Conservation (phyloP, 106 monocot genomes). For the Dioscorea zingiberensis region DNA sequence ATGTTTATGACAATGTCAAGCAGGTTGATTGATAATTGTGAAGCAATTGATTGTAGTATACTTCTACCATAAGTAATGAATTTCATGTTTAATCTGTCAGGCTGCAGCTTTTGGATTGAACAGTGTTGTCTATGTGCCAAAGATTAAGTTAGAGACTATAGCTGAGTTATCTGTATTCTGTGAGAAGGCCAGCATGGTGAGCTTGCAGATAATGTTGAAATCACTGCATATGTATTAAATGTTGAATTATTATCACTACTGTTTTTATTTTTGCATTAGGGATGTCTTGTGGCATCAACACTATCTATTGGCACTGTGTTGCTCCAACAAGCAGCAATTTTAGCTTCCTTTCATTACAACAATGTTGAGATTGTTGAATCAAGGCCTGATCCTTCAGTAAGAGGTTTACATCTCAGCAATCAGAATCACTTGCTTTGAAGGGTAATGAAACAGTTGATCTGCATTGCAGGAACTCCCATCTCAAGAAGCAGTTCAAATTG, state of each 20-base stretch:
- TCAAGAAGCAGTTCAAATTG: constrained; percentile 63
- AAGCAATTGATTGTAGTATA: neutral
- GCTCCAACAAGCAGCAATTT: constrained; percentile 91
- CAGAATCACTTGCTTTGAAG: neutral
- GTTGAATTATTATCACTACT: neutral
- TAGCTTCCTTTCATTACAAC: constrained; percentile 83
- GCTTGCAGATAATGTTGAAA: neutral
- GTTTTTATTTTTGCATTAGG: constrained; percentile 19
- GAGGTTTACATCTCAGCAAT: neutral
- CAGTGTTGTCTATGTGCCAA: constrained; percentile 81
- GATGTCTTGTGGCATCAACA: constrained; percentile 84
- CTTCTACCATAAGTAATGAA: neutral
- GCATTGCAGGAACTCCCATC: constrained; percentile 74
- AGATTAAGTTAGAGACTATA: constrained; percentile 61
- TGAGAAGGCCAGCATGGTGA: constrained; percentile 92
- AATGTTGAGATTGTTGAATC: constrained; percentile 95
- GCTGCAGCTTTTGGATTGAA: constrained; percentile 82
- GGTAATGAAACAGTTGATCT: neutral
- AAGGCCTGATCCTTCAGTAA: constrained; percentile 62
- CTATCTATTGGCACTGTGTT: constrained; percentile 84
- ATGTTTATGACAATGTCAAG: constrained; percentile 91
- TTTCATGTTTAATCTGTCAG: constrained; percentile 19
- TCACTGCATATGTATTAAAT: neutral
- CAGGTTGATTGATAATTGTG: constrained; percentile 34
- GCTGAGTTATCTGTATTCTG: constrained; percentile 70